Base-by-base conservation (phyloP, 2,329 filamentous ascomycete genomes). In the Grosmannia penicillata region DNA sequence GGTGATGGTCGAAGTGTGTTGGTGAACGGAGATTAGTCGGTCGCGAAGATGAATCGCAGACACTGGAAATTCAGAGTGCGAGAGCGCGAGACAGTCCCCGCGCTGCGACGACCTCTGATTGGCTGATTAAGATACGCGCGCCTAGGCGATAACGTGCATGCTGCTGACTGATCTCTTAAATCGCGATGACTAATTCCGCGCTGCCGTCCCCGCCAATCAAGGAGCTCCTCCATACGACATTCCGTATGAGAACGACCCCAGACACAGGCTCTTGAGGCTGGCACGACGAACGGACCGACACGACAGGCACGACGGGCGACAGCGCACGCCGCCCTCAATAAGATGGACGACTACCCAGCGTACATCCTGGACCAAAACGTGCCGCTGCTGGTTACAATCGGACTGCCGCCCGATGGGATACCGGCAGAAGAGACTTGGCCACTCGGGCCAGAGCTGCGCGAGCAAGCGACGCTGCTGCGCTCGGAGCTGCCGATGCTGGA, bases 311-410 rank as follows among this genome's bases (percentile, higher is more conserved):
- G 13, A 24, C 26, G 17, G 11, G 9, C 7, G 22, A 27, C 26
- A 9, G n/a, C 26, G 11, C 26, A 27, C 26, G 11, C 26, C 26
- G 11, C 11, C 26, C 6, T 14, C 24, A 21, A 17, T 33, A 32
- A 21, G 8, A 91, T 91, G 83, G 81, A 91, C 58, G 82, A 72
- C 50, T 89, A 85, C 60, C 81, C 82, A 39, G 56, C 63, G 42
- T 80, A 79, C 58, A 93, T 87, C 63, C 67, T 93, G 56, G 75
- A 78, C 55, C 86, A 91, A 60, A 93, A 91, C 60, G 70, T 93
- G 50, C 89, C 89, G 26, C 70, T 94, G 41, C 62, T 96, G 44
- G 65, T 93, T 33, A 71, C 93, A 25, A 85, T 85, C 27, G 91
- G 89, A 11, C 69, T 95, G 25, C 67, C 53, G 6, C 44, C 55